phyloP scores from a whole-genome alignment of 768 basidiomycete genomes.

The Myochromella boudieri region DNA sequence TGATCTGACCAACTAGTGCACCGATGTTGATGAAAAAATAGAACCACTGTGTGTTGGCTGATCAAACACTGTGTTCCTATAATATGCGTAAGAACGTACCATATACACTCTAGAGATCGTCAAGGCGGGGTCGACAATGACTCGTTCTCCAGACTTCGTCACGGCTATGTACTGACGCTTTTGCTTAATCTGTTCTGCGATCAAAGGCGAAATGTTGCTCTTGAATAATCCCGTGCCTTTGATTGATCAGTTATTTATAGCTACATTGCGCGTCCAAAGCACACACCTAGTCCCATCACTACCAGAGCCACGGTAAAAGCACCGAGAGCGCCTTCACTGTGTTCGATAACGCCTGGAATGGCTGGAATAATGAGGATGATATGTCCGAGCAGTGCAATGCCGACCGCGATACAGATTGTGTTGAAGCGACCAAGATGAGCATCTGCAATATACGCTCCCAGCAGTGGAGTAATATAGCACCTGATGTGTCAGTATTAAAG shows the following conservation, averaged over 20 bases:
- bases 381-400: slow-evolving; percentile 62
- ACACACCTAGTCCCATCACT: slow-evolving; percentile 50
- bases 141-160: slow-evolving; percentile 58
- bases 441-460: slow-evolving; percentile 75
- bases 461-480: slow-evolving; percentile 65
- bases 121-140: slow-evolving; percentile 69
- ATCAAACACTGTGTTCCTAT: neutral
- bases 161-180: slow-evolving; percentile 52
- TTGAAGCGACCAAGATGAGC: slow-evolving; percentile 73
- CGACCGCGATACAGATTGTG: slow-evolving; percentile 63
- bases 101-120: slow-evolving; percentile 76
- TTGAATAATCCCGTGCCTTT: slow-evolving; percentile 78
- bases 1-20: slow-evolving; percentile 64
- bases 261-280: slow-evolving; percentile 44
- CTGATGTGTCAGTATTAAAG: slow-evolving; percentile 29
- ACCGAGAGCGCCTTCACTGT: slow-evolving; percentile 7
- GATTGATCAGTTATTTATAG: slow-evolving; percentile 57
- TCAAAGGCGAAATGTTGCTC: slow-evolving; percentile 72
- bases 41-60: slow-evolving; percentile 46
- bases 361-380: slow-evolving; percentile 66
- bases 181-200: slow-evolving; percentile 73
- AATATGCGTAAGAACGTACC: slow-evolving; percentile 37
- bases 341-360: slow-evolving; percentile 51
- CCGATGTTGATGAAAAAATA: slow-evolving; percentile 77
- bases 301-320: slow-evolving; percentile 50